phyloP scores from a whole-genome alignment of 805 yeast genomes.

The Wickerhamiella cacticola region DNA sequence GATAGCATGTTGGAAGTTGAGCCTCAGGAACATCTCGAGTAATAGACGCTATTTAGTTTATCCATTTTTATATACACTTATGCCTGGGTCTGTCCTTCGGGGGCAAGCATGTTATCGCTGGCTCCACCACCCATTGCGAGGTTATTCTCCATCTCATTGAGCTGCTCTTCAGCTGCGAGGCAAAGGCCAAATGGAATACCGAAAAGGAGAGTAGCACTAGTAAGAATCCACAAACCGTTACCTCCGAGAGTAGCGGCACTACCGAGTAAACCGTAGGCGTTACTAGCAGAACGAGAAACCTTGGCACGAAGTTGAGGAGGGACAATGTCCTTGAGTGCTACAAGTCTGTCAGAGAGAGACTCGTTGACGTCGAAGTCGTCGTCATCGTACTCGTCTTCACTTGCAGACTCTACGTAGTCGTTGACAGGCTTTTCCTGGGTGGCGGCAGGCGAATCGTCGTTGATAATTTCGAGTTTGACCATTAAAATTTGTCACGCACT shows the following conservation, averaged over 20 bases:
- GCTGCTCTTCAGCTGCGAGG: slow-evolving; percentile 83
- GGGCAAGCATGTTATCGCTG: slow-evolving; percentile 9
- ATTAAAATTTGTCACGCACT: slow-evolving; percentile 28
- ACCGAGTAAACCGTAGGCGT: slow-evolving; percentile 30
- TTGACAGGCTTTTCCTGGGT: slow-evolving; percentile 21
- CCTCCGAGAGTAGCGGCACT: slow-evolving; percentile 54
- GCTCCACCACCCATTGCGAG: slow-evolving; percentile 1
- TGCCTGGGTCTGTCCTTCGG: slow-evolving; percentile 10
- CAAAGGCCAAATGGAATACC: slow-evolving; percentile 91
- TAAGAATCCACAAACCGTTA: slow-evolving; percentile 66
- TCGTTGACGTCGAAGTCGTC: slow-evolving; percentile 72
- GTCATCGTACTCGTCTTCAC: slow-evolving; percentile 43
- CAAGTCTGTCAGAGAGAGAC: slow-evolving; percentile 72
- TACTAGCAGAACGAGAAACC: slow-evolving; percentile 29
- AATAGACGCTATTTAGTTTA: neutral
- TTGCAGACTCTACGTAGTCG: slow-evolving; percentile 36
- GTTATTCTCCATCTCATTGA: slow-evolving; percentile 75
- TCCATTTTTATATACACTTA: neutral
- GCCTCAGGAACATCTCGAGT: neutral
- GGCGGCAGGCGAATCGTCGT: slow-evolving; percentile 38
- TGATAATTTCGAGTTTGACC: slow-evolving; percentile 68
- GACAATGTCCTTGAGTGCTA: slow-evolving; percentile 82
- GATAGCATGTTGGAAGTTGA: too few species aligned
- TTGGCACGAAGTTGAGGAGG: slow-evolving; percentile 72
- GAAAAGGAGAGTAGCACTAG: slow-evolving; percentile 70